A percentile compares a stretch with the other conserved stretches of the same genome.
These are phyloP conservation scores for Leishmania major DNA, from an alignment of 208 protist genomes.

Conservation along the genomic window DNA sequence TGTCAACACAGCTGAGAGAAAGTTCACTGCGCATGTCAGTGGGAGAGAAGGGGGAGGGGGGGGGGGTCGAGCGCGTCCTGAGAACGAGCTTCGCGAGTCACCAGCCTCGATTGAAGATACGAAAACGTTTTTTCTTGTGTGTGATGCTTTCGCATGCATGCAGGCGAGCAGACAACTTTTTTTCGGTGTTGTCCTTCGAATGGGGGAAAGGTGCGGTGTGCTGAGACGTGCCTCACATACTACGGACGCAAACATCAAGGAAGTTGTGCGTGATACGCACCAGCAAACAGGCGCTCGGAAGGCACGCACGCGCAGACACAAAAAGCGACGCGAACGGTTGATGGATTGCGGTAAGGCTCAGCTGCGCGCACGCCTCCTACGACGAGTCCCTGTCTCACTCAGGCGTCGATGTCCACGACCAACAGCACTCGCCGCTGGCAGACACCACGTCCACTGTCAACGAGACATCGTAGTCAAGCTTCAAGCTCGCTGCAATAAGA, in stretches of 20 bases:
- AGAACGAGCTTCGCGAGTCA: background rate
- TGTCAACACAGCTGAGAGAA: background rate
- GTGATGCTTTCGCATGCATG: background rate
- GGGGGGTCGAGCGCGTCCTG: background rate
- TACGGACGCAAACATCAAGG: background rate
- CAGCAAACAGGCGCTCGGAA: background rate
- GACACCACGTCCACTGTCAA: constrained; percentile 3
- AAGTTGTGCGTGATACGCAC: background rate
- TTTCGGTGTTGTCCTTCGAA: background rate
- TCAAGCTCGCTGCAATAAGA: constrained; percentile 24
- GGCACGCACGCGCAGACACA: background rate
- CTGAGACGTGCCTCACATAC: background rate
- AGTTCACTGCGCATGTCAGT: background rate
- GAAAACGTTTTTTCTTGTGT: no score
- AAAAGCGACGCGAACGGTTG: no score
- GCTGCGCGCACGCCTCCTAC: background rate
- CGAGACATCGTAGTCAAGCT: constrained; percentile 14
- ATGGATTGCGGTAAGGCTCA: no score
- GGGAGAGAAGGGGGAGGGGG: no score
- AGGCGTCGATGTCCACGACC: background rate
- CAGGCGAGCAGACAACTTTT: background rate
- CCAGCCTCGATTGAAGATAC: background rate
- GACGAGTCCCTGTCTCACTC: background rate
- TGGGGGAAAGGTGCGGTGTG: background rate
- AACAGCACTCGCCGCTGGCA: background rate